phyloP scores from a whole-genome alignment of 768 basidiomycete genomes.

The Candolleomyces eurysporus region DNA sequence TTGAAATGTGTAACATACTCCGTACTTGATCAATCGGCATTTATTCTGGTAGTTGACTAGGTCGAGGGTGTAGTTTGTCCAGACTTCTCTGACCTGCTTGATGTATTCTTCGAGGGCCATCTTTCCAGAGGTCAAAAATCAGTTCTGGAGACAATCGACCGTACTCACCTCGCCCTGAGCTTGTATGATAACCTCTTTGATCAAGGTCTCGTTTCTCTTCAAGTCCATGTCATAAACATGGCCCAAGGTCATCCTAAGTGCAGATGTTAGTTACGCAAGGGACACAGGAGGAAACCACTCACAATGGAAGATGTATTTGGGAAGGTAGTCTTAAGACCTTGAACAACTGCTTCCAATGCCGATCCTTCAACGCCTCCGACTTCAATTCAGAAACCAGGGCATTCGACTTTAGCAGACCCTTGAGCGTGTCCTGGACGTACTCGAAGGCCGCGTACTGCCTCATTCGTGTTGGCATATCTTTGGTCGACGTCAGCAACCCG shows the following conservation, averaged over 20 bases:
- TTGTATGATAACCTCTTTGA: conserved; percentile 95
- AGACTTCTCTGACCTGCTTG: conserved; percentile 94
- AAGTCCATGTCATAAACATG: conserved; percentile 96
- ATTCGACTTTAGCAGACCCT: conserved; percentile 87
- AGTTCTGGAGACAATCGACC: conserved; percentile 8
- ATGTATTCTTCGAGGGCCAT: conserved; percentile 96
- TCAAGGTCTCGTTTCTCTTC: conserved; percentile 85
- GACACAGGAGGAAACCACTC: conserved; percentile 19
- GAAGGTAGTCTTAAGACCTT: conserved; percentile 77
- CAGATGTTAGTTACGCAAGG: conserved; percentile 8
- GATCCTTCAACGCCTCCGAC: conserved; percentile 94
- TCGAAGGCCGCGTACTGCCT: conserved; percentile 98
- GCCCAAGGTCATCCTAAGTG: conserved; percentile 83
- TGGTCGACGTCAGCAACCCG: conserved; percentile 85
- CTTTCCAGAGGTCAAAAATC: conserved; percentile 40
- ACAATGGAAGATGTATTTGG: conserved; percentile 76
- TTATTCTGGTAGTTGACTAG: conserved; percentile 99
- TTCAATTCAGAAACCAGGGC: conserved; percentile 89
- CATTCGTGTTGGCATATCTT: conserved; percentile 99
- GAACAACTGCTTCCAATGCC: conserved; percentile 98
- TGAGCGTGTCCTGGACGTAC: conserved; percentile 90
- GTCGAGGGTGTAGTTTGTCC: conserved; percentile 94
- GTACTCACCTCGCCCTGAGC: conserved; percentile 88
- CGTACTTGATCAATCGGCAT: conserved; percentile 87
- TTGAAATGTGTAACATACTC: neutral